Base-by-base conservation (phyloP, 2,329 filamentous ascomycete genomes). In the Penicillium sp. region DNA sequence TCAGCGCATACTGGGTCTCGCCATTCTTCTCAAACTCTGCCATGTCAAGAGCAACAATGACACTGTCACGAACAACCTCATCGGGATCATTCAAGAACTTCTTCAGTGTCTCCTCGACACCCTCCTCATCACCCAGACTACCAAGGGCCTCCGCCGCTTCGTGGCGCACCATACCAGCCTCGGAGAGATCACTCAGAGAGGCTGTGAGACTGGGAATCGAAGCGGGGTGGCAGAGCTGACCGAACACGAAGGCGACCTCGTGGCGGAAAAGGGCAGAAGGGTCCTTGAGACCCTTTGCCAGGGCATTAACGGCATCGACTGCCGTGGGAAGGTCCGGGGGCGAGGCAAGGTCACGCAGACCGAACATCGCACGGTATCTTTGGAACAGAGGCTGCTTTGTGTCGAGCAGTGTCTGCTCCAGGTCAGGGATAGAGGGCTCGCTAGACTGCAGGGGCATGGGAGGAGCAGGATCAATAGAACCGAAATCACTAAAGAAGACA, bases 171-270 rank as follows among this genome's bases (percentile, higher is more conserved):
- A 99, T 99, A 67, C 92, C 92, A 22, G 85, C 88, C 77, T 99
- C 94, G 51, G 89, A 80, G 45, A 83, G 77, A 72, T 99, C 82
- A 66, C 88, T 88, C 55, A 99, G 80, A 1, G 89, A 86, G 48
- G 84, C 85, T 14, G 88, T 88, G 54, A 99, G 83, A 55, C 90
- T 90, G 4, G 94, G 92, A 62, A 99, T 97, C 1, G 92, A 96
- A n/a, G 93, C 93, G 1, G 94, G 94, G 70, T 99, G 94, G 51
- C 89, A 92, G 48, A 99, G 81, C 74, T 99, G 94, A 51, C 94
- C 94, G 65, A 99, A 99, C 13, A 99, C 94, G 72, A 99, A 99
- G 13, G 94, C 94, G 61, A 99, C 92, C 72, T 99, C 94, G 77
- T 99, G 94, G 62, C 94, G 88, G 82, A 99, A 97, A 7, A 99